phyloP scores from a whole-genome alignment of 1,139 yeast genomes.

The Candida sp. region DNA sequence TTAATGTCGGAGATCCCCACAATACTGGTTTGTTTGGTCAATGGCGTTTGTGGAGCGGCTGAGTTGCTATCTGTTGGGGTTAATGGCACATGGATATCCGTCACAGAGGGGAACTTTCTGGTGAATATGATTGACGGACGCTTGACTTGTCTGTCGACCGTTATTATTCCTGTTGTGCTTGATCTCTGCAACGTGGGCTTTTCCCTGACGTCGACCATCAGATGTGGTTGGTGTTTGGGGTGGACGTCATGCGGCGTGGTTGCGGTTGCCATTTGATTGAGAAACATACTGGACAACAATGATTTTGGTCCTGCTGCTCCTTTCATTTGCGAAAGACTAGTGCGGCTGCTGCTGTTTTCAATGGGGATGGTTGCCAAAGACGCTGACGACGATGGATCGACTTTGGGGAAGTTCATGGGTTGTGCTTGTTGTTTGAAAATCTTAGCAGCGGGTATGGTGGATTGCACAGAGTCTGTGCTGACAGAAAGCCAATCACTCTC shows the following conservation, averaged over 20 bases:
- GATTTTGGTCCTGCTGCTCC: conserved; percentile 47
- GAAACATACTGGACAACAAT: conserved; percentile 71
- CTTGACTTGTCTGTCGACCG: conserved; percentile 24
- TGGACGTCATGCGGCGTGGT: background rate
- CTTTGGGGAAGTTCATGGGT: conserved; percentile 15
- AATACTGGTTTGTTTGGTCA: conserved; percentile 44
- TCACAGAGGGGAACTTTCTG: conserved; percentile 36
- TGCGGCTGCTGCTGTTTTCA: conserved; percentile 2
- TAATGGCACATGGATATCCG: conserved; percentile 31
- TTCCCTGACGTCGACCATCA: background rate
- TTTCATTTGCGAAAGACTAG: background rate
- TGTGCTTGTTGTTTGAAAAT: conserved; percentile 2
- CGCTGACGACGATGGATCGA: conserved; percentile 17
- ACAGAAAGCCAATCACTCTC: conserved; percentile 53
- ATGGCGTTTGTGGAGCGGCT: conserved; percentile 9
- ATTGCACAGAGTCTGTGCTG: conserved; percentile 34
- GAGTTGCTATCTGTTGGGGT: conserved; percentile 4
- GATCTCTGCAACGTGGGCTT: conserved; percentile 47
- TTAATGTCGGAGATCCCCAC: conserved; percentile 40
- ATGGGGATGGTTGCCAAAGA: conserved; percentile 21
- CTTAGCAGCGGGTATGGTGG: conserved; percentile 5
- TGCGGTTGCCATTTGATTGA: conserved; percentile 45
- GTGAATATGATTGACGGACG: conserved; percentile 45
- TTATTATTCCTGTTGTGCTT: conserved; percentile 48
- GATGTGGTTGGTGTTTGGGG: background rate